phyloP scores from a whole-genome alignment of 805 yeast species.

The Metschnikowia kunwiensis region DNA sequence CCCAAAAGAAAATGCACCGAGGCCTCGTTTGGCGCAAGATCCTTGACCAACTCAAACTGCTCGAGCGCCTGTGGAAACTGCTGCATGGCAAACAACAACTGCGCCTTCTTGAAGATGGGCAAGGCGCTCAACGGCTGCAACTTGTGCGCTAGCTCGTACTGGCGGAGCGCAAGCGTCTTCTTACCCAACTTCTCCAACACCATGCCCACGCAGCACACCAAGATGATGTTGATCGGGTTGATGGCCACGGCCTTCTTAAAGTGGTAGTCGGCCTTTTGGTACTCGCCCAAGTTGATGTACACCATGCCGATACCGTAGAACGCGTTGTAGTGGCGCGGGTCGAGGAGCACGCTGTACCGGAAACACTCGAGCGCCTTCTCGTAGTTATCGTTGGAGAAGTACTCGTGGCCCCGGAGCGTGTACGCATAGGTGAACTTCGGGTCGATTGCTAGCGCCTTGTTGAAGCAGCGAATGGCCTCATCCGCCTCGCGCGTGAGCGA shows the following conservation, averaged over 20 bases:
- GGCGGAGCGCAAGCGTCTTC: constrained; percentile 68
- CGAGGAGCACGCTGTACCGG: constrained; percentile 71
- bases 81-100: constrained; percentile 67
- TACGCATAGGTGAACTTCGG: constrained; percentile 80
- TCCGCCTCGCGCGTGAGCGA: constrained; percentile 82
- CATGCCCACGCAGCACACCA: constrained; percentile 92
- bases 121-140: constrained; percentile 83
- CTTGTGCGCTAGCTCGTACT: constrained; percentile 78
- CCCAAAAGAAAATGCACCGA: constrained; percentile 89
- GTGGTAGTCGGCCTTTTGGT: constrained; percentile 77
- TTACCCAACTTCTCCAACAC: constrained; percentile 75
- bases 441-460: constrained; percentile 68
- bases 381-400: constrained; percentile 80
- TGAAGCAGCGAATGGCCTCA: constrained; percentile 85
- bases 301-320: constrained; percentile 96
- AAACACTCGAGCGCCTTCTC: constrained; percentile 85
- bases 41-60: constrained; percentile 68
- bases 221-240: constrained; percentile 85
- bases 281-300: constrained; percentile 79
- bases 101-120: constrained; percentile 87
- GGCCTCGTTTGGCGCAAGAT: constrained; percentile 91
- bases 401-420: constrained; percentile 92
- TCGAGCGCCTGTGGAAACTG: constrained; percentile 68
- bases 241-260: constrained; percentile 84
- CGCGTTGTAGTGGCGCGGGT: constrained; percentile 87